Conservation (phyloP, 768 basidiomycete species). For the Tephrocybe sp. region DNA sequence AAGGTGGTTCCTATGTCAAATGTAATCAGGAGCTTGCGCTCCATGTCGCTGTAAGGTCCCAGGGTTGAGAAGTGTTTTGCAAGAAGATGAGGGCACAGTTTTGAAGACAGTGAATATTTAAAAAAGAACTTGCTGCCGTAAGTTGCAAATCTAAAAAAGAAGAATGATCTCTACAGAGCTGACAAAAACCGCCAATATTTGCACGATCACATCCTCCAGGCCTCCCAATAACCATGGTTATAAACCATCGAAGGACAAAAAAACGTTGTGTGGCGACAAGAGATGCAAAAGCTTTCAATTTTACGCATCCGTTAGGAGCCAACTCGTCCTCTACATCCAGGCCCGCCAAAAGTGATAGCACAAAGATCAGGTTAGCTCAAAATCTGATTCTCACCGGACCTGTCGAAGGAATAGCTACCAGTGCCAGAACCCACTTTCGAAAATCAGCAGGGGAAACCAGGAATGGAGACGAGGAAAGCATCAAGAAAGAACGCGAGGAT, state of each 20-base stretch:
- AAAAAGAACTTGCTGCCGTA: background rate
- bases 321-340: no score
- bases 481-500: no score
- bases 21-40: conserved; percentile 33
- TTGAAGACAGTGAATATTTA: background rate
- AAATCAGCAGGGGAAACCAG: background rate
- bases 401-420: background rate
- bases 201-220: background rate
- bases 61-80: background rate
- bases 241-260: no score
- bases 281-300: no score
- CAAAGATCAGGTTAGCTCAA: background rate
- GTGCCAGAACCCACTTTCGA: background rate
- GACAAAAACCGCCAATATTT: background rate
- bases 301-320: no score
- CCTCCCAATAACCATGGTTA: no score
- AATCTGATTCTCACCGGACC: conserved; percentile 3
- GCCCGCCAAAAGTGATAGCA: no score
- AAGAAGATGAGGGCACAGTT: background rate
- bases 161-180: conserved; percentile 8
- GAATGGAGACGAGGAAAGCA: background rate
- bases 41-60: conserved; percentile 32
- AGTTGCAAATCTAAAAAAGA: conserved; percentile 15
- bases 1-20: conserved; percentile 36
- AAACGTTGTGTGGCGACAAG: no score